phyloP scores from a whole-genome alignment of 2,329 filamentous ascomycete species.

The Xylaria sp. region DNA sequence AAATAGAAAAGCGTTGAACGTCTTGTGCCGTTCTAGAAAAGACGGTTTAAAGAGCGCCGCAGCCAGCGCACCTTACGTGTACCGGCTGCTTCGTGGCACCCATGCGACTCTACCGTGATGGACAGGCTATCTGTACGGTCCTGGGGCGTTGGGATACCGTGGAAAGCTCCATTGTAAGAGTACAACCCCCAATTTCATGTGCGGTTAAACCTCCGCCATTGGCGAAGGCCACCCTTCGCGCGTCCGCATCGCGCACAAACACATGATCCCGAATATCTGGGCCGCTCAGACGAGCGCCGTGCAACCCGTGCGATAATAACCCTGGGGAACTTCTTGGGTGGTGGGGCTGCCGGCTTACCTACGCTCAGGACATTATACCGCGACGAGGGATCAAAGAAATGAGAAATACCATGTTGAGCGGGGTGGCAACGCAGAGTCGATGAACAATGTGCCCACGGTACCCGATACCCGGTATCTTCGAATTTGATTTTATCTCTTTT shows the following conservation, averaged over 20 bases:
- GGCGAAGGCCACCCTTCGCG: conserved; percentile 6
- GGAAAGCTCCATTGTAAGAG: conserved; percentile 4
- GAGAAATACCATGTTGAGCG: conserved; percentile 11
- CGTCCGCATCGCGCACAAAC: conserved; percentile 17
- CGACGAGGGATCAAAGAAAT: conserved; percentile 6
- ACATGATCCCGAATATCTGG: conserved; percentile 18
- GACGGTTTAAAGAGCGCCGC: conserved; percentile 28
- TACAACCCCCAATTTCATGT: conserved; percentile 15
- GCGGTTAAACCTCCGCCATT: conserved; percentile 10
- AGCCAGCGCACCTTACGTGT: conserved; percentile 34
- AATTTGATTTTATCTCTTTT: not conserved
- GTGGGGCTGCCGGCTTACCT: conserved; percentile 26
- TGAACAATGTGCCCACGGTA: conserved; percentile 23
- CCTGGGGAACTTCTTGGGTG: not conserved
- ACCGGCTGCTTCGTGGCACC: conserved; percentile 30
- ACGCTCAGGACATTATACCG: conserved; percentile 16
- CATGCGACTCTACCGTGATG: conserved; percentile 31
- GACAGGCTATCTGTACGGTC: conserved; percentile 23
- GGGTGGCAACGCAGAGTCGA: conserved; percentile 21
- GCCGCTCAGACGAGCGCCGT: conserved; percentile 13
- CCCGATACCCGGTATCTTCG: too few species aligned
- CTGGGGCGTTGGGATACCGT: conserved; percentile 23
- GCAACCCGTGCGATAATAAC: conserved; percentile 14
- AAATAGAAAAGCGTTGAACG: not conserved
- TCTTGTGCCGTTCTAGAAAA: not conserved